Evolutionary conservation across 495 filamentous ascomycete species (phyloP).

Genomic region (Pyrenopolyporus hunteri): DNA sequence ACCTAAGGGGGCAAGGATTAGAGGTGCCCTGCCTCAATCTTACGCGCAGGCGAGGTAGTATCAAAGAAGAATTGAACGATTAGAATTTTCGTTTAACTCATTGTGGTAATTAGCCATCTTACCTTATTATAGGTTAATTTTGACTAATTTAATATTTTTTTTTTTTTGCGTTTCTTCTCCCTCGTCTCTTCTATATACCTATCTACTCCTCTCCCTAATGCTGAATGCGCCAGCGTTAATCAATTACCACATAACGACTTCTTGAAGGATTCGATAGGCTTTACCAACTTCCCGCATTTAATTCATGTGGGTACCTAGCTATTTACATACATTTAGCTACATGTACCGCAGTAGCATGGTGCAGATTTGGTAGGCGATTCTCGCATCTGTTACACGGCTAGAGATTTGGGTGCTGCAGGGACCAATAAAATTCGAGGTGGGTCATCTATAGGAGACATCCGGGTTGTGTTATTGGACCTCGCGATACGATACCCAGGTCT

Average conservation of each 20-base stretch:
- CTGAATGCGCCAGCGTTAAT: too few relatives aligned
- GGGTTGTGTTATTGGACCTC: neutral
- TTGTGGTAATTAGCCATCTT: too few relatives aligned
- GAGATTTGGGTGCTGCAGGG: constrained; percentile 14
- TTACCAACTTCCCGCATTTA: too few relatives aligned
- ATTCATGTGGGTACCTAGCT: constrained; percentile 1
- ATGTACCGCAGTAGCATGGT: neutral
- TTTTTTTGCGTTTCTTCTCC: too few relatives aligned
- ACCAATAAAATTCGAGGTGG: constrained; percentile 17
- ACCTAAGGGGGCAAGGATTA: constrained; percentile 6
- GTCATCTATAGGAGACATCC: constrained; percentile 13
- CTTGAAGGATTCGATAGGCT: too few relatives aligned
- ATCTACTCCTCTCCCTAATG: too few relatives aligned
- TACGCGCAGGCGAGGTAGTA: constrained; percentile 11
- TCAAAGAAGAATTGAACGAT: too few relatives aligned
- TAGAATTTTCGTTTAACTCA: too few relatives aligned
- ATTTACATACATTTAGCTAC: neutral
- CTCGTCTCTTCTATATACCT: too few relatives aligned
- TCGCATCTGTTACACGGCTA: constrained; percentile 18
- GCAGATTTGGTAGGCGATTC: constrained; percentile 8
- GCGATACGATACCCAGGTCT: constrained; percentile 7
- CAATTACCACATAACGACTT: too few relatives aligned
- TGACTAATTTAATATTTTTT: too few relatives aligned
- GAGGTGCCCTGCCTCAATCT: constrained; percentile 25
- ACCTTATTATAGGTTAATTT: too few relatives aligned